Evolutionary conservation across 140 eudicot genomes (phyloP).

Genomic region (Oenanthe javanica): DNA sequence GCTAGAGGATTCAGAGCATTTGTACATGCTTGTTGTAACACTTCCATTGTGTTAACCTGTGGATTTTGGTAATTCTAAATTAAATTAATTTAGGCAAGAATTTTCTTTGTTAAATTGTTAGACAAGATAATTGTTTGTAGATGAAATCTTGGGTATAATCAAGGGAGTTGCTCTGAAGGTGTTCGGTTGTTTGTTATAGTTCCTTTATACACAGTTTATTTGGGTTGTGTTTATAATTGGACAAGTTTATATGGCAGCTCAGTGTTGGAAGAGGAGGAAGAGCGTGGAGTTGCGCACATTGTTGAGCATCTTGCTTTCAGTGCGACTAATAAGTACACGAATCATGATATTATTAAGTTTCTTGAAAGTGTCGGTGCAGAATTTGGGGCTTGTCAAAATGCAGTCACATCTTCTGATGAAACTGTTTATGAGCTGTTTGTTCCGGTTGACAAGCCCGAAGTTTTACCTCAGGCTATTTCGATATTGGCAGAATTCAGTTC

Average conservation of each 20-base stretch:
- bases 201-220: neutral
- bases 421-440: slow-evolving; percentile 92
- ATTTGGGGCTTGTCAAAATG: slow-evolving; percentile 96
- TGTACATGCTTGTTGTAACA: neutral
- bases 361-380: slow-evolving; percentile 97
- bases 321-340: slow-evolving; percentile 87
- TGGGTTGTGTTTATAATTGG: neutral
- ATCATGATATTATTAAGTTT: slow-evolving; percentile 88
- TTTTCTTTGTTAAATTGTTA: too few species aligned
- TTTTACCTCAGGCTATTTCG: slow-evolving; percentile 85
- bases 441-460: slow-evolving; percentile 89
- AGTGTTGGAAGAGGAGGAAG: slow-evolving; percentile 88
- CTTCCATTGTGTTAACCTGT: neutral
- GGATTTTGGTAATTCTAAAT: neutral
- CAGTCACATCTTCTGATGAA: slow-evolving; percentile 82
- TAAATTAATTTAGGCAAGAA: neutral
- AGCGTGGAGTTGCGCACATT: slow-evolving; percentile 90
- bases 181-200: neutral
- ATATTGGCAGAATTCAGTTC: slow-evolving; percentile 85
- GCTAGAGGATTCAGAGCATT: neutral
- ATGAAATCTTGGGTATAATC: neutral
- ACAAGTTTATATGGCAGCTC: slow-evolving; percentile 63
- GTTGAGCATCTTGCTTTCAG: slow-evolving; percentile 98
- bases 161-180: neutral
- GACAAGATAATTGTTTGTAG: neutral